Conservation (phyloP, 176 grass and related monocot genomes). For the Rhynchospora tenuis region DNA sequence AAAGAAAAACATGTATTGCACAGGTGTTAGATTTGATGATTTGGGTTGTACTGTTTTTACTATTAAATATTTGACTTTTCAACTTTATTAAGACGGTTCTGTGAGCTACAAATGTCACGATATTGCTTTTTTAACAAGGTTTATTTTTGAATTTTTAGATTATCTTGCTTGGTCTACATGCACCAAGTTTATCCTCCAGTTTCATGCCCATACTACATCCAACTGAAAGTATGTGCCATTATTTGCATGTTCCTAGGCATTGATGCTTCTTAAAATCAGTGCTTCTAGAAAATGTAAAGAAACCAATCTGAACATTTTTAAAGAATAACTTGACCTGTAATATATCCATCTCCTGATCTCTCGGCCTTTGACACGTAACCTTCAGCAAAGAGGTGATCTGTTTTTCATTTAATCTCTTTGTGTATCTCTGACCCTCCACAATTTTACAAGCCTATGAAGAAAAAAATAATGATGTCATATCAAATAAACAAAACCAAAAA, state of each 20-base stretch:
- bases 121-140: neutral
- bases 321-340: constrained; percentile 52
- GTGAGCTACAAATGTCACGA: neutral
- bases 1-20: neutral
- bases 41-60: neutral
- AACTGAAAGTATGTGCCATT: neutral
- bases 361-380: constrained; percentile 96
- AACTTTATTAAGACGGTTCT: neutral
- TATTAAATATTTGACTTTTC: neutral
- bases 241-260: neutral
- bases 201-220: neutral
- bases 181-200: neutral
- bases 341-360: constrained; percentile 95
- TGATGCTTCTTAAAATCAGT: neutral
- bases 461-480: neutral
- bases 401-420: constrained; percentile 98
- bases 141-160: neutral
- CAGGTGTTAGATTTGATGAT: neutral
- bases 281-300: neutral
- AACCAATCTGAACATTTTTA: neutral
- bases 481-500: neutral
- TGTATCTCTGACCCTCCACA: constrained; percentile 95
- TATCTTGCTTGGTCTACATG: neutral
- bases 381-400: constrained; percentile 96
- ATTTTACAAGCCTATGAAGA: constrained; percentile 85